Evolutionary conservation across 2,329 filamentous ascomycete genomes (phyloP).

Genomic region (Penicillium olsonii): DNA sequence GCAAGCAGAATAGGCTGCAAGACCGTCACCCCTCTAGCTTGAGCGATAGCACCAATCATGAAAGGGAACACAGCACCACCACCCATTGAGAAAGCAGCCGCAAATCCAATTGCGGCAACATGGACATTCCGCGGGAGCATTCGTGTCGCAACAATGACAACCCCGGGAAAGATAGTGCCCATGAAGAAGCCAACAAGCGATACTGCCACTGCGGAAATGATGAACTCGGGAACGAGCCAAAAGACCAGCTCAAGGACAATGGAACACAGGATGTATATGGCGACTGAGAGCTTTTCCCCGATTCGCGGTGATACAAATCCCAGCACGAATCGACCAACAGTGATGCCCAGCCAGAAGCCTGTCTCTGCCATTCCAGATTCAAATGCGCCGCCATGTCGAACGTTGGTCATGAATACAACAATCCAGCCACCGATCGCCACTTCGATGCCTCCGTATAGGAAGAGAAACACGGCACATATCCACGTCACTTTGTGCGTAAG

Average conservation of each 20-base stretch:
- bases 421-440: constrained; percentile 61
- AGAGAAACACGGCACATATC: constrained; percentile 69
- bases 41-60: constrained; percentile 44
- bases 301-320: constrained; percentile 20
- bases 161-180: constrained; percentile 73
- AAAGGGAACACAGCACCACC: constrained; percentile 56
- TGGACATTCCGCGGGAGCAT: constrained; percentile 71
- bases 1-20: constrained; percentile 59
- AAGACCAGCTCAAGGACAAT: constrained; percentile 70
- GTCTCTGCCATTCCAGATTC: constrained; percentile 69
- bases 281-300: constrained; percentile 60
- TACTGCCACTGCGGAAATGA: constrained; percentile 70
- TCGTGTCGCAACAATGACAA: constrained; percentile 69
- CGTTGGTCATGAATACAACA: constrained; percentile 73
- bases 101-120: constrained; percentile 74
- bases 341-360: constrained; percentile 79
- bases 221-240: constrained; percentile 75
- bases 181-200: constrained; percentile 73
- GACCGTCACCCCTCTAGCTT: constrained; percentile 57
- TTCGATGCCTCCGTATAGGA: constrained; percentile 38
- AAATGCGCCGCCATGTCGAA: constrained; percentile 65
- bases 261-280: constrained; percentile 62
- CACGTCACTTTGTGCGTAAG: constrained; percentile 63
- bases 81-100: constrained; percentile 70
- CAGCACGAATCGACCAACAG: constrained; percentile 69